Conservation (phyloP, 805 yeast species). For the Wickerhamomyces chambardii region DNA sequence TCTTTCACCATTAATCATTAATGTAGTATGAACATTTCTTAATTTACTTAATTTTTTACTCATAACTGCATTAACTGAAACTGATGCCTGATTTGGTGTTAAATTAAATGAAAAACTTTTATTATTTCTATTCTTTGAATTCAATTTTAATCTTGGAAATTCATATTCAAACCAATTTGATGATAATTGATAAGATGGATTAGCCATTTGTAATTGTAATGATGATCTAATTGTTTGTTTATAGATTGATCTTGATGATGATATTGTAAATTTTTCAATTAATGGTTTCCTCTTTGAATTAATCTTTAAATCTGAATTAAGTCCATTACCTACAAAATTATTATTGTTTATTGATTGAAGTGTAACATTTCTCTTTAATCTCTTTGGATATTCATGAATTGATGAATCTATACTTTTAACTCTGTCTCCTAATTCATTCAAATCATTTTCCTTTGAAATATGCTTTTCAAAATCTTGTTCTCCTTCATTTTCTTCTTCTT, state of each 20-base stretch:
- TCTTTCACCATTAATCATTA: conserved; percentile 35
- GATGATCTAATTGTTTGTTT: conserved; percentile 16
- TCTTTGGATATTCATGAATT: conserved; percentile 2
- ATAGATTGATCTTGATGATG: conserved; percentile 20
- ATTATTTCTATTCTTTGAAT: not conserved
- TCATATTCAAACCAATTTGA: conserved; percentile 26
- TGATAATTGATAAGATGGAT: conserved; percentile 11
- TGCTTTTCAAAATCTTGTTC: conserved; percentile 5
- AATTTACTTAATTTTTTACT: conserved; percentile 28
- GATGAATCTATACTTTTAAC: conserved; percentile 1
- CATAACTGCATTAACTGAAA: conserved; percentile 34
- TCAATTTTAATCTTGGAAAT: conserved; percentile 4
- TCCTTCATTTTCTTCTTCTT: conserved; percentile 2
- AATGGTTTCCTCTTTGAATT: too few relatives aligned
- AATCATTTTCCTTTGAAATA: conserved; percentile 4
- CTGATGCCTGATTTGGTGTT: conserved; percentile 37
- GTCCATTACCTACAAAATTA: too few relatives aligned
- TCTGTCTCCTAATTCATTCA: conserved; percentile 2
- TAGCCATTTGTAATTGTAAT: not conserved
- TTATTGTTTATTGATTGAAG: too few relatives aligned
- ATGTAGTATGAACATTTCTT: conserved; percentile 23
- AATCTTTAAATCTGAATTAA: too few relatives aligned
- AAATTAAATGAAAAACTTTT: conserved; percentile 29
- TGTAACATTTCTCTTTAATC: conserved; percentile 6
- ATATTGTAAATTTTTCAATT: conserved; percentile 18